phyloP scores from a whole-genome alignment of 768 basidiomycete species.

The Neoboletus subvelutipes region DNA sequence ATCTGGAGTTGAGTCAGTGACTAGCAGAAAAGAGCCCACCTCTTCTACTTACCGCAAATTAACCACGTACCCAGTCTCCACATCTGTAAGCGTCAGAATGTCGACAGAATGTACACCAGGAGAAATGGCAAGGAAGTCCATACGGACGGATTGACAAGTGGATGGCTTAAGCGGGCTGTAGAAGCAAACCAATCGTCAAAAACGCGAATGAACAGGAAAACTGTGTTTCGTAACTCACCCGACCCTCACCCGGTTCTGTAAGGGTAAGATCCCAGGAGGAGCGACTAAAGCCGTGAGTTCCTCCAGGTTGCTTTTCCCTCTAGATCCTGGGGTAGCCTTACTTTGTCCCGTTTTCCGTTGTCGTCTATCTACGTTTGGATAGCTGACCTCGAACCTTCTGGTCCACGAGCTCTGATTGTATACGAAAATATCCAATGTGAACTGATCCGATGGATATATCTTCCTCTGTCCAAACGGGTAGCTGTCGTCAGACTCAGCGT shows the following conservation, averaged over 20 bases:
- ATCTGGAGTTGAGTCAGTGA: slow-evolving; percentile 40
- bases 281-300: slow-evolving; percentile 31
- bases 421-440: slow-evolving; percentile 84
- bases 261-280: slow-evolving; percentile 63
- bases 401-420: slow-evolving; percentile 79
- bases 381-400: slow-evolving; percentile 73
- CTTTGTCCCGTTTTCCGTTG: slow-evolving; percentile 36
- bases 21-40: neutral
- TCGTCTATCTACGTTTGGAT: slow-evolving; percentile 54
- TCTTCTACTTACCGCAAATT: slow-evolving; percentile 59
- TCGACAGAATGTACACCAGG: slow-evolving; percentile 81
- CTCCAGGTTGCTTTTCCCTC: slow-evolving; percentile 24
- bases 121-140: slow-evolving; percentile 79
- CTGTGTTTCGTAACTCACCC: slow-evolving; percentile 52
- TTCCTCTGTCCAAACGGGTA: slow-evolving; percentile 34
- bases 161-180: slow-evolving; percentile 73
- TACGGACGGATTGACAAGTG: slow-evolving; percentile 82
- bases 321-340: slow-evolving; percentile 15
- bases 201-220: neutral
- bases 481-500: slow-evolving; percentile 19
- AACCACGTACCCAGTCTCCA: slow-evolving; percentile 69
- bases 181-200: slow-evolving; percentile 1
- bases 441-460: slow-evolving; percentile 72
- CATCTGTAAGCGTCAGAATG: slow-evolving; percentile 67
- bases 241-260: slow-evolving; percentile 76